A percentile compares a stretch with the other conserved stretches of the same genome.
Evolutionary conservation across 2,329 filamentous ascomycete species (phyloP).

Genomic region (Diaporthe ilicicola): DNA sequence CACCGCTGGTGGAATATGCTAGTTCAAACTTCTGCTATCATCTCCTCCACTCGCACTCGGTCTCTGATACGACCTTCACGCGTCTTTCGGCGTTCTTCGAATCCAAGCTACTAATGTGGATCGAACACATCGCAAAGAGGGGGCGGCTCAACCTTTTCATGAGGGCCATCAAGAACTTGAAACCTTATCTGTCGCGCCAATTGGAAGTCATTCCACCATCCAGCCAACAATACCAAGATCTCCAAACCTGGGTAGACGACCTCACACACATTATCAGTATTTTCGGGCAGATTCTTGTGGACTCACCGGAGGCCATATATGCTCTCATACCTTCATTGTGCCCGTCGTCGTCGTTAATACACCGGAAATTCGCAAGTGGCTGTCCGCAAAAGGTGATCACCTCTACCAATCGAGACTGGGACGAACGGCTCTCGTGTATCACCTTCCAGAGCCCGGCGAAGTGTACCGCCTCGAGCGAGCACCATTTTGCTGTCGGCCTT

Average conservation of each 20-base stretch:
- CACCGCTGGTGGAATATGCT: background rate
- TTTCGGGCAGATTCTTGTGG: background rate
- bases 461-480: background rate
- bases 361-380: background rate
- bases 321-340: background rate
- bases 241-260: background rate
- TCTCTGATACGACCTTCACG: background rate
- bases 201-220: background rate
- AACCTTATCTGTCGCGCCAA: background rate
- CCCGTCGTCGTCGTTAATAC: background rate
- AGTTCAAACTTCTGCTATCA: background rate
- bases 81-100: background rate
- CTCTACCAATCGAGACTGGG: background rate
- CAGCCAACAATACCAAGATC: background rate
- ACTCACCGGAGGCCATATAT: background rate
- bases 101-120: background rate
- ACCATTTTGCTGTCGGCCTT: background rate
- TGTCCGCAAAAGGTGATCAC: background rate
- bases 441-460: background rate
- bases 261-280: background rate
- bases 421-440: background rate
- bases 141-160: background rate
- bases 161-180: background rate
- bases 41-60: background rate
- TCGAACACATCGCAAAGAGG: background rate